Evolutionary conservation across 148 eudicot species (phyloP).

Genomic region (Rhododendron kiyosumense): DNA sequence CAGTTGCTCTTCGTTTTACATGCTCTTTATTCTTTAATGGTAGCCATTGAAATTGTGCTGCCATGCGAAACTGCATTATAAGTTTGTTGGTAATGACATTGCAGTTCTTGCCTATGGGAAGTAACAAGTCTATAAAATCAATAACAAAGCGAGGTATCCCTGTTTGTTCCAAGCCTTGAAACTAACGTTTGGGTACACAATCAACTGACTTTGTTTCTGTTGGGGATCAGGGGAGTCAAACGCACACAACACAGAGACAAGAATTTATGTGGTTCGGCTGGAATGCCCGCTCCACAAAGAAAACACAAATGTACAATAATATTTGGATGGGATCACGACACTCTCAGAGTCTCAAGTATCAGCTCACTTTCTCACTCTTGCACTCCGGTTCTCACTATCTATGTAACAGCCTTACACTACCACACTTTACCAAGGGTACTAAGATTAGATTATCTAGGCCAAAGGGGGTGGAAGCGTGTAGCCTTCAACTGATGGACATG

Average conservation of each 20-base stretch:
- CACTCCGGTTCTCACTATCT: neutral
- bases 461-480: no score
- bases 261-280: no score
- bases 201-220: neutral
- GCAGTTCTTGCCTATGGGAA: neutral
- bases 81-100: neutral
- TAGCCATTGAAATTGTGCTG: neutral
- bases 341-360: neutral
- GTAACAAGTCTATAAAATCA: neutral
- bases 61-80: neutral
- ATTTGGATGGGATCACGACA: neutral
- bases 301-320: neutral
- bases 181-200: neutral
- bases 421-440: neutral
- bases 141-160: neutral
- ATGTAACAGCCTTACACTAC: neutral
- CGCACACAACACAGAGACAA: neutral
- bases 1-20: neutral
- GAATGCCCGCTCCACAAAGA: no score
- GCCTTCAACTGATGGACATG: neutral
- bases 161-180: neutral
- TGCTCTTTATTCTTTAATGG: neutral
- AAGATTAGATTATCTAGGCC: neutral
- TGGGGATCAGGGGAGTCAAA: neutral
- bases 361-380: neutral